These are phyloP conservation scores for Talaromyces adpressus DNA, from an alignment of 495 filamentous ascomycete genomes.

Conservation along the genomic window DNA sequence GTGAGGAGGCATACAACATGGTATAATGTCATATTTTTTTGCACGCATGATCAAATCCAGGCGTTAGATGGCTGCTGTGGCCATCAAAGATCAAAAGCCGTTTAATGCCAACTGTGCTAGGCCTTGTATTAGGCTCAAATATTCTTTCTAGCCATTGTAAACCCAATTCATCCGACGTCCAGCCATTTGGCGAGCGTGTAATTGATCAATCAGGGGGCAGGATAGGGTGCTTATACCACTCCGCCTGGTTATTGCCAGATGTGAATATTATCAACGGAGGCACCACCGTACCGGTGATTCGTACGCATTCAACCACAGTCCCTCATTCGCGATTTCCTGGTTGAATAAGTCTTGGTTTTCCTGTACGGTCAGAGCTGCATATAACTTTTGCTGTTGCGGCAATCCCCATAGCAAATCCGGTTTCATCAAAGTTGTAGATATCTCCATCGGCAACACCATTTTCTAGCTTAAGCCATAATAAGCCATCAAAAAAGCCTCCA, in stretches of 20 bases:
- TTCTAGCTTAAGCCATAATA: too few species aligned
- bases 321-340: slow-evolving; percentile 34
- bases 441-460: slow-evolving; percentile 26
- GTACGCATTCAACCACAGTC: slow-evolving; percentile 26
- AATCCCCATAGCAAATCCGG: slow-evolving; percentile 28
- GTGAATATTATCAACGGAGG: slow-evolving; percentile 29
- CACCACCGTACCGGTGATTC: slow-evolving; percentile 16
- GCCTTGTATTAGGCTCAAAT: not conserved
- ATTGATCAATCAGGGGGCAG: slow-evolving; percentile 22
- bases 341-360: slow-evolving; percentile 18
- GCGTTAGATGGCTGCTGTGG: slow-evolving; percentile 10
- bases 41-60: slow-evolving; percentile 8
- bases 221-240: slow-evolving; percentile 19
- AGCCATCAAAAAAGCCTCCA: too few species aligned
- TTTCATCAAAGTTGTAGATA: slow-evolving; percentile 40
- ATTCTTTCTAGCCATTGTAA: not conserved
- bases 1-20: slow-evolving; percentile 10
- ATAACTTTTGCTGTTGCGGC: slow-evolving; percentile 22
- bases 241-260: slow-evolving; percentile 17
- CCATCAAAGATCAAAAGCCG: slow-evolving; percentile 10
- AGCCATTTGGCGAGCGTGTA: slow-evolving; percentile 21
- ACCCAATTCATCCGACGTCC: slow-evolving; percentile 12
- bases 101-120: not conserved
- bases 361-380: slow-evolving; percentile 16
- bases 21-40: slow-evolving; percentile 12